Evolutionary conservation across 1,139 yeast species (phyloP), one percentile per base, ranked within the genome.

Genomic region (Geotrichum europaeum): DNA sequence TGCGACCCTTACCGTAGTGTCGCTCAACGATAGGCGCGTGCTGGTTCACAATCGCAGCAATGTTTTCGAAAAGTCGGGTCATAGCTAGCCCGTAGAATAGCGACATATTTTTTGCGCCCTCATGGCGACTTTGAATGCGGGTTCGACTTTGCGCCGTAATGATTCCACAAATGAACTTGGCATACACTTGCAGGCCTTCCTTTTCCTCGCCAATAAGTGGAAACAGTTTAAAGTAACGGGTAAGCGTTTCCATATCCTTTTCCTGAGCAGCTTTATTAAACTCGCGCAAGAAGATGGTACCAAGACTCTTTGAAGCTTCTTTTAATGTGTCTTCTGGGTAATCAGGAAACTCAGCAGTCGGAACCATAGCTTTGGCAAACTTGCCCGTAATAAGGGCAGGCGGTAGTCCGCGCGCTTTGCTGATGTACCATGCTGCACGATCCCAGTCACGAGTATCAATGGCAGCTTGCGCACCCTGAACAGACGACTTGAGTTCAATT

Each of bases 331-430:
- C 80, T 15, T 74, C 72, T 0, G 99, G 98, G 58, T 81, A 76
- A 60, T 89, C 96, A 0, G 97, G 97, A n/a, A 91, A 80, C 59
- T 89, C 96, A 9, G 89, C 79, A 0, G 96, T 85, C 0, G 99
- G 99, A n/a, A 94, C 94, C 68, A 89, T 89, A 55, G 81, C 84
- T 57, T 85, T 81, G 1, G 96, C 94, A 73, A 86, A 91, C 61
- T 81, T 78, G n/a, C 96, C 92, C 13, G 73, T 77, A 25, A 88
- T 71, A 15, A 81, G 69, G 2, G 77, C 78, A 0, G 72, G 65
- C 0, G 96, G 89, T 40, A 89, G 74, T 32, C 76, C 68, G 25
- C 82, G 75, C 10, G 84, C 84, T 32, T 80, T 78, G 24, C 78
- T 70, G 12, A 90, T 84, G 53, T 89, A 82, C 59, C 76, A 75